Base-by-base conservation (phyloP, 768 basidiomycete genomes). In the Suillus subluteus region DNA sequence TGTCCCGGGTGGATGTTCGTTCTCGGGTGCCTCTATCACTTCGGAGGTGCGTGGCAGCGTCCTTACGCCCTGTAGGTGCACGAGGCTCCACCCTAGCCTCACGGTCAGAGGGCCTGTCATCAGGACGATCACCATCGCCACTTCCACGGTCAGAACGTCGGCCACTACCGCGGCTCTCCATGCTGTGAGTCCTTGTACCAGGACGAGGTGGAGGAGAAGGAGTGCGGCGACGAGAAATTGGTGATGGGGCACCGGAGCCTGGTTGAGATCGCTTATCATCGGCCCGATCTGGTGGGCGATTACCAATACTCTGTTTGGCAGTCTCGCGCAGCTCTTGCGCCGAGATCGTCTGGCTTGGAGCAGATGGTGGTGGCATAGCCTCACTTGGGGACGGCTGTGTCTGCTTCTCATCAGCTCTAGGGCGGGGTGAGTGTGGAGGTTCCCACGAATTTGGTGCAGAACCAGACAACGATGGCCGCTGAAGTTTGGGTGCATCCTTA, bases 321-420 rank as follows among this genome's bases (percentile, higher is more conserved):
- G 90, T 92, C 73, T 91, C 91, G 61, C 93, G 85, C 18, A 94
- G 82, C 71, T 92, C 92, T 70, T 93, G 91, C 1, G 92, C 91
- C 12, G 90, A 91, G 7, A 81, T 78, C 0, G 92, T 93, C 71
- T 93, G 91, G 71, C 92, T 94, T 2, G 93, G 93, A 58, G 83
- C 87, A 32, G 80, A 82, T 21, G 93, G 93, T 5, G 94, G 93
- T 15, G 90, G 91, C 92, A 95, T 94, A n/a, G 50, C 62, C 1
- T 82, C 83, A 18, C 71, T 69, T 61, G 41, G 18, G 38, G 59
- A 61, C 8, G 59, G 26, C 37, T 81, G 81, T 30, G 73, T 65
- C 43, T 70, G 69, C 58, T 79, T 79, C 44, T 84, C 83, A 16
- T 88, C 87, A 7, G 66, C 59, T 64, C 76, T 75, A 61, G 79